phyloP scores from a whole-genome alignment of 1,284 basidiomycete genomes.

The Cryptococcus sp. region DNA sequence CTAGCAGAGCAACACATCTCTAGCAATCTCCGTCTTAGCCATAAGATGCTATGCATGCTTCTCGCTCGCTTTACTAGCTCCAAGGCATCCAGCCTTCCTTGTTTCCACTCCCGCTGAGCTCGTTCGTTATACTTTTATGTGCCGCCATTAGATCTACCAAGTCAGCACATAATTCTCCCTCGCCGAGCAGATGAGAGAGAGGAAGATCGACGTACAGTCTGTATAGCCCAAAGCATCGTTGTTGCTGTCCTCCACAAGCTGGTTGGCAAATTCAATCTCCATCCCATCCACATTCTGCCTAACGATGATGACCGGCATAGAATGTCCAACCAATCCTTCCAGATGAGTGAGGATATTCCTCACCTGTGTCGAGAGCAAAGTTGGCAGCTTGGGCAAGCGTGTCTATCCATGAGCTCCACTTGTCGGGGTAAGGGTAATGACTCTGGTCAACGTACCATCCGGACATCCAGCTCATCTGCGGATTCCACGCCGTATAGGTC shows the following conservation, averaged over 20 bases:
- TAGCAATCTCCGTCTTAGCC: too few relatives aligned
- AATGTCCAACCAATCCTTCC: constrained; percentile 58
- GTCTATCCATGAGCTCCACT: constrained; percentile 52
- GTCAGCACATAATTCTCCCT: not conserved
- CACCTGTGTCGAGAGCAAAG: constrained; percentile 75
- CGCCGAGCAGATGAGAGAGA: not conserved
- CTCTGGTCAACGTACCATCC: constrained; percentile 55
- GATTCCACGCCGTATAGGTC: constrained; percentile 85
- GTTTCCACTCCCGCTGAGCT: constrained; percentile 37
- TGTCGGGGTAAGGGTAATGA: too few relatives aligned
- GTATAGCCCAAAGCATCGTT: constrained; percentile 86
- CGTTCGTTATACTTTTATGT: constrained; percentile 46
- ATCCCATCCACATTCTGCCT: constrained; percentile 89
- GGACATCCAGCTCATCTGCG: constrained; percentile 64
- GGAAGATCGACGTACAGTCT: constrained; percentile 60
- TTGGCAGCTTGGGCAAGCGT: constrained; percentile 66
- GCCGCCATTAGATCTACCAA: constrained; percentile 41
- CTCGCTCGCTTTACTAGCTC: constrained; percentile 6
- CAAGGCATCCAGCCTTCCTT: constrained; percentile 45
- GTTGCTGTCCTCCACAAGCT: constrained; percentile 95
- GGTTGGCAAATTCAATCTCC: constrained; percentile 95
- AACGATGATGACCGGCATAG: constrained; percentile 68
- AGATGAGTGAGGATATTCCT: constrained; percentile 75
- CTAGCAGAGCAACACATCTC: too few relatives aligned
- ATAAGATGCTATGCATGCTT: too few relatives aligned